Evolutionary conservation across 140 eudicot genomes (phyloP), one percentile per base, ranked within the genome.

Genomic region (Anethum foeniculum): DNA sequence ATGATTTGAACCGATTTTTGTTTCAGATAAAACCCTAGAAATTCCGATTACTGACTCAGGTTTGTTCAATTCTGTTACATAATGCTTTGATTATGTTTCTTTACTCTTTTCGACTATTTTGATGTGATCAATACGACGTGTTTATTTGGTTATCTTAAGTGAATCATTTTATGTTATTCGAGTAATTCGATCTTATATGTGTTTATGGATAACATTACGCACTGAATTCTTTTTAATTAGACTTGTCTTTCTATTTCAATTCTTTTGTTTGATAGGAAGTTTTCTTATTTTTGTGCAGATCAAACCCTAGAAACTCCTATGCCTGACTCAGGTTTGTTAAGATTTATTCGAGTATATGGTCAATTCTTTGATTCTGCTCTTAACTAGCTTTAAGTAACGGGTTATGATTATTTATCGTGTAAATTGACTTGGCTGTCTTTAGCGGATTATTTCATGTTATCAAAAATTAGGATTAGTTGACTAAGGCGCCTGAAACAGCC

Each of bases 281-380:
- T 36, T n/a, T 16, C 4, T 9, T 14, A 69, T 19, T 77, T 76
- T 14, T 80, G 69, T 30, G 62, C 78, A 84, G 84, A 71, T 77
- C 81, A 32, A 58, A 23, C 75, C 71, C 51, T 73, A 39, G 85
- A 84, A 81, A 76, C 83, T 34, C 80, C 80, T 3, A 13, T 4
- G 10, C 16, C 64, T 2, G 11, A 12, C 21, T 38, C 41, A 25
- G 77, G 77, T 73, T 5, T 25, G 51, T 73, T 71, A 8, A 27
- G 32, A 3, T 69, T 34, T 15, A 6, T 34, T 30, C 15, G 34
- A 68, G 74, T 32, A 32, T 68, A 15, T 30, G n/a, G 43, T 68
- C 21, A 14, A 14, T 68, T 15, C 23, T 15, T 68, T 32, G n/a
- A 68, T 68, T 32, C 44, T 68, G 18, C 6, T 62, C 36, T 62